phyloP scores from a whole-genome alignment of 208 protist genomes.

The Trichomonas gallinae region DNA sequence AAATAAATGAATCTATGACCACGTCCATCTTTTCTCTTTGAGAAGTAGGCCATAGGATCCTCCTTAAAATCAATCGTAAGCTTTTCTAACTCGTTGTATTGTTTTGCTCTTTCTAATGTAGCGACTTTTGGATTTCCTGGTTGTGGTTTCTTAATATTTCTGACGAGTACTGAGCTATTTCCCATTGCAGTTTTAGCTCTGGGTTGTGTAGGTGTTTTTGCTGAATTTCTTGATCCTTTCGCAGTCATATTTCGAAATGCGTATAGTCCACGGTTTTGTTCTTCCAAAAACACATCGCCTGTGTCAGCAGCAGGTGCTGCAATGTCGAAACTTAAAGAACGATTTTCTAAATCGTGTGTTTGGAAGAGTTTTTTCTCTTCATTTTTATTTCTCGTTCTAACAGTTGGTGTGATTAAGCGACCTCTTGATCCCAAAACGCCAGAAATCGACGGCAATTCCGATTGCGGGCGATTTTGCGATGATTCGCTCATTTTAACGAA shows the following conservation, averaged over 20 bases:
- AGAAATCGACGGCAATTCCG: background rate
- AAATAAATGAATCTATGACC: slow-evolving; percentile 18
- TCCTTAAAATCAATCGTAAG: background rate
- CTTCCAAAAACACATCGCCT: background rate
- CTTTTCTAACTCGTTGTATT: background rate
- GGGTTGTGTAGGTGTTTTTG: background rate
- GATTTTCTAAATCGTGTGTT: background rate
- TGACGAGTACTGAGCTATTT: background rate
- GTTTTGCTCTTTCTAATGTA: background rate
- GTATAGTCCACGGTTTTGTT: background rate
- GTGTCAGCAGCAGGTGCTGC: background rate
- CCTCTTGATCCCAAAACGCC: background rate
- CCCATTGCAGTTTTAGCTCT: background rate
- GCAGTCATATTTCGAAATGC: background rate
- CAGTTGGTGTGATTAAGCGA: background rate
- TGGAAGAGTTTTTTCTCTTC: background rate
- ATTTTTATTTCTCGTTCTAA: background rate
- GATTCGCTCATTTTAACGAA: background rate
- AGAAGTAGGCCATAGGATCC: background rate
- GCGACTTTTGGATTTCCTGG: background rate
- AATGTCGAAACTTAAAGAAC: background rate
- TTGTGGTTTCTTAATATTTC: too few relatives aligned
- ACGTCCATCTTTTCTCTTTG: background rate
- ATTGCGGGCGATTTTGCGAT: background rate
- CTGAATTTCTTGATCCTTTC: background rate